Base-by-base conservation (phyloP, 2,329 filamentous ascomycete genomes). In the Daldinia sp. region DNA sequence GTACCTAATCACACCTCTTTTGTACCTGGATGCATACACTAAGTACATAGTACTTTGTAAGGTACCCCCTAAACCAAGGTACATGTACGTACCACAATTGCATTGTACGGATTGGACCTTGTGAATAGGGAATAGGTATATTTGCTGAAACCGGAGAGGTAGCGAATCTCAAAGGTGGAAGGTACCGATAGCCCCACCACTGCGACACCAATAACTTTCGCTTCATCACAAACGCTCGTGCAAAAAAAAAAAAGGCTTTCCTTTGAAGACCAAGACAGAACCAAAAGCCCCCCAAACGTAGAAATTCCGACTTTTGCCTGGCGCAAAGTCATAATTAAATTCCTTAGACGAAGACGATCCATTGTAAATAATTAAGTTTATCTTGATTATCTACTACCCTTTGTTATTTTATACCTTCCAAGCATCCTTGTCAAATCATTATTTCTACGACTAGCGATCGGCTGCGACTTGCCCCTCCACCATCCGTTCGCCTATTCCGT, bases 301-400 rank as follows among this genome's bases (percentile, higher is more conserved):
- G 34, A 45, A 50, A 25, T 11, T 34, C 37, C 35, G 61, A 65
- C 61, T 64, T 64, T 29, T 69, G 67, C 67, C 67, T 63, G 67
- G 67, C 49, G 67, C 67, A 67, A 65, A 64, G 66, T 68, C 64
- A 43, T 58, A 52, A 53, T 35, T 41, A 13, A 49, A 29, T 48
- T 47, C n/a, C 27, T 21, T 27, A 15, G 30, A 15, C 30, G 8
- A 32, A 23, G 35, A 41, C 47, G n/a, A 29, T 39, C 39, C 13
- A 37, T 10, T 47, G 13, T 27, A 8, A n/a, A 54, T 47, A 43
- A 15, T 52, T 43, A 21, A n/a, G 17, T 51, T 21, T n/a, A 52
- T 49, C 43, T 11, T n/a, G 32, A 29, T 48, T 48, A 43, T 48
- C 17, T 48, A 45, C 6, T 9, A 8, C 1, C 43, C 25, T 17